Evolutionary conservation across 2,329 filamentous ascomycete species (phyloP), one percentile per base, ranked within the genome.

Genomic region (Hymenoscyphus repandus): DNA sequence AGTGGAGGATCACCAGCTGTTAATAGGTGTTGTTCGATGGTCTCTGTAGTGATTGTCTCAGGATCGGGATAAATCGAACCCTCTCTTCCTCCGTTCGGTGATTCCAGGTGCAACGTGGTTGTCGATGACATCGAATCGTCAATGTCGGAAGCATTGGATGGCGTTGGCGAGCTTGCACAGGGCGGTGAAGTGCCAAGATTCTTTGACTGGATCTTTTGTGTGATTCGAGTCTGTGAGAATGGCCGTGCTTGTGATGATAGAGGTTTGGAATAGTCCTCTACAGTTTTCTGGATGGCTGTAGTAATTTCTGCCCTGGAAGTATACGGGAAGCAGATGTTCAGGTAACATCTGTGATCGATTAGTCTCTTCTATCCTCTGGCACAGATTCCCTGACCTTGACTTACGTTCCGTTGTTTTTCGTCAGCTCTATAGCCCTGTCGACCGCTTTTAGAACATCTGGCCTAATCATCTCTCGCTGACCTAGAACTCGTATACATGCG

Each of bases 281-380:
- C 91, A 0, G 92, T 96, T 38, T 85, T 82, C 56, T 88, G 85
- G 58, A 99, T 88, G 5, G 92, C 89, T 2, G 87, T 83, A 0
- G 92, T 95, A 59, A 99, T 97, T 67, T 99, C 93, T 64, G 96
- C 90, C 57, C 93, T 81, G 4, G 91, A 95, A 0, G 93, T 97
- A 66, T 99, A 99, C 0, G 93, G 93, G 64, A 97, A 97, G 74
- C 93, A 99, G 56, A 99, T 90, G 66, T 99, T 99, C 46, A 99
- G 74, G 30, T 86, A 77, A 38, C 83, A 81, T 53, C 75, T 78
- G 34, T 11, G 56, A 15, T 20, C 6, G 42, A 37, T 22, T 48
- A 64, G 51, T 61, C 53, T 10, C 39, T 13, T 6, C 12, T 45
- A 11, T 40, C 38, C 18, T 20, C 11, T 38, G 20, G 2, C 22